Evolutionary conservation across 2,329 filamentous ascomycete genomes (phyloP).

Genomic region (Ceratocystiopsis sp.): DNA sequence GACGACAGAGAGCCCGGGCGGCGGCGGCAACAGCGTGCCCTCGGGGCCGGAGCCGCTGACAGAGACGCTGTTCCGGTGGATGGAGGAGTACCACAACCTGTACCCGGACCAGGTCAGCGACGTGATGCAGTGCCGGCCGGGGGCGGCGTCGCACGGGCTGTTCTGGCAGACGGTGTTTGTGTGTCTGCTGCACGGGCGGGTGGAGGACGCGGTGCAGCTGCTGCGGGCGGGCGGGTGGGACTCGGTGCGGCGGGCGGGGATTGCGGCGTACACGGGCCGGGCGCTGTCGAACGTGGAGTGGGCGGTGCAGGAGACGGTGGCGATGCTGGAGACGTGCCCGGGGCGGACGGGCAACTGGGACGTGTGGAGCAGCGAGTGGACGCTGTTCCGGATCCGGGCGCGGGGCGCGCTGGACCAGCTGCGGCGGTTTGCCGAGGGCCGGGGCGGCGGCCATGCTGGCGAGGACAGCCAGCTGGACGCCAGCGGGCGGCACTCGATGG

Average conservation of each 20-base stretch:
- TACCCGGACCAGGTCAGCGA: slow-evolving; percentile 50
- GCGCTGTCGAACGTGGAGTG: slow-evolving; percentile 65
- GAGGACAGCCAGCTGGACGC: too few relatives aligned
- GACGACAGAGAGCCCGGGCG: slow-evolving; percentile 17
- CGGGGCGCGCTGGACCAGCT: slow-evolving; percentile 53
- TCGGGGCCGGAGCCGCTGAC: slow-evolving; percentile 37
- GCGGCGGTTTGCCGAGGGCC: slow-evolving; percentile 65
- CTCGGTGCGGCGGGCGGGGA: slow-evolving; percentile 50
- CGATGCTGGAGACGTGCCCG: slow-evolving; percentile 58
- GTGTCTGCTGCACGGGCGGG: slow-evolving; percentile 57
- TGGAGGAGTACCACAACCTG: slow-evolving; percentile 57
- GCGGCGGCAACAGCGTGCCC: slow-evolving; percentile 16
- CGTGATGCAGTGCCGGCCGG: slow-evolving; percentile 47
- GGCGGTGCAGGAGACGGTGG: slow-evolving; percentile 50
- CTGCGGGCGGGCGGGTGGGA: slow-evolving; percentile 65
- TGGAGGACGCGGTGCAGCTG: slow-evolving; percentile 47
- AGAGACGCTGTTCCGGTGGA: slow-evolving; percentile 68
- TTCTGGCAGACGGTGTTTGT: slow-evolving; percentile 81
- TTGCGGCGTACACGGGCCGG: slow-evolving; percentile 52
- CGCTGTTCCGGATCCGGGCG: slow-evolving; percentile 61
- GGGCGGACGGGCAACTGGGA: slow-evolving; percentile 61
- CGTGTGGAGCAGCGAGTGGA: slow-evolving; percentile 66
- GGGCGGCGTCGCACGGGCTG: slow-evolving; percentile 55
- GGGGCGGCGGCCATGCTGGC: slow-evolving; percentile 21
- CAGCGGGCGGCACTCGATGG: slow-evolving; percentile 26